Percentiles rank a stretch among this genome's conserved stretches.
Conservation (phyloP, 441 rosid species). For the Pelargonium cotyledonis region DNA sequence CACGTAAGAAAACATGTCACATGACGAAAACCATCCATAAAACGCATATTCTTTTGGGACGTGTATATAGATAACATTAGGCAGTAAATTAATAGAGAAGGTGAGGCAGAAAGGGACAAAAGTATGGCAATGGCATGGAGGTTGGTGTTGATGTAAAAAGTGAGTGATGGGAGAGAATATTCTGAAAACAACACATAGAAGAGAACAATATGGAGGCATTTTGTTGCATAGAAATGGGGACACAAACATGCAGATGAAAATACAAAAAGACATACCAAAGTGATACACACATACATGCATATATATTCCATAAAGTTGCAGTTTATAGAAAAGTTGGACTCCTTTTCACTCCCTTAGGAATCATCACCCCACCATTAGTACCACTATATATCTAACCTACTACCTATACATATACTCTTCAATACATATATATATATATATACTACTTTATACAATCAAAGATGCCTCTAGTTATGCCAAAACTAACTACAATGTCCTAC, state of each 20-base stretch:
- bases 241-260: background rate
- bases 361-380: conserved; percentile 2
- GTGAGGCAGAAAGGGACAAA: no score
- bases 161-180: background rate
- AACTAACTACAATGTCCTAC: background rate
- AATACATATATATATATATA: no score
- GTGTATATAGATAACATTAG: no score
- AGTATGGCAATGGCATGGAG: no score
- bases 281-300: background rate
- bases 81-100: no score
- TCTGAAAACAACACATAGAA: background rate
- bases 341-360: conserved; percentile 2
- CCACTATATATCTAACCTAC: background rate
- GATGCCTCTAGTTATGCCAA: background rate
- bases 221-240: background rate
- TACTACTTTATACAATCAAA: background rate
- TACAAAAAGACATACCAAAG: background rate
- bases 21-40: no score
- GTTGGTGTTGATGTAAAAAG: no score
- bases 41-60: no score
- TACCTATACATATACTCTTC: background rate
- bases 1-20: no score
- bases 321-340: background rate
- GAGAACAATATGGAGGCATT: no score
- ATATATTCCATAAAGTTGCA: background rate